Percentiles rank a stretch among this genome's conserved stretches.
Conservation (phyloP, 2,329 filamentous ascomycete species). For the Blastomyces percursus region DNA sequence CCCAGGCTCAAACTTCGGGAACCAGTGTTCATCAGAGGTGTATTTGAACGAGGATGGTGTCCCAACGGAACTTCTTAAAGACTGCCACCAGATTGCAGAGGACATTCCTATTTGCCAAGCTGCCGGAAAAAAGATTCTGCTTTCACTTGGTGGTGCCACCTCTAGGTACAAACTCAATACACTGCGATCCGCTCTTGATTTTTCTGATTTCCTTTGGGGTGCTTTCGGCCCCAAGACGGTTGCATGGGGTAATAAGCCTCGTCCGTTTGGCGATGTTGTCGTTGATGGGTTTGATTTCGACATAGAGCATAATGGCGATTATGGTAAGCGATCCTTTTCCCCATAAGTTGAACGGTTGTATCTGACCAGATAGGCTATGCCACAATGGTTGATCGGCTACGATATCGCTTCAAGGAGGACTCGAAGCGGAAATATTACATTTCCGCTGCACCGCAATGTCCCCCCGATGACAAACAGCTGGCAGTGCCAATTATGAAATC, state of each 20-base stretch:
- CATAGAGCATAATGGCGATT: conserved; percentile 25
- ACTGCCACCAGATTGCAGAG: conserved; percentile 35
- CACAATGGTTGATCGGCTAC: conserved; percentile 39
- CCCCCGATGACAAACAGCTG: conserved; percentile 39
- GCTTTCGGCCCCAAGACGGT: conserved; percentile 37
- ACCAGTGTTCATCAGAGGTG: conserved; percentile 38
- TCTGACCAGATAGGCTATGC: conserved; percentile 31
- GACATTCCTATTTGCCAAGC: conserved; percentile 34
- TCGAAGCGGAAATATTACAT: conserved; percentile 36
- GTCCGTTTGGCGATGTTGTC: conserved; percentile 37
- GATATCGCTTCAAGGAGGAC: conserved; percentile 29
- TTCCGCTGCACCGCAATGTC: conserved; percentile 45
- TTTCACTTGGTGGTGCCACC: conserved; percentile 39
- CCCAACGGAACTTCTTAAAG: conserved; percentile 32
- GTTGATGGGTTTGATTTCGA: conserved; percentile 47
- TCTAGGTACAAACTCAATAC: conserved; percentile 34
- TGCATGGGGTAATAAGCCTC: conserved; percentile 29
- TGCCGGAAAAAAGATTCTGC: conserved; percentile 34
- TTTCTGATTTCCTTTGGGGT: conserved; percentile 42
- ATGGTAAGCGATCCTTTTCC: conserved; percentile 17
- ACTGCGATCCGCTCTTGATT: conserved; percentile 31
- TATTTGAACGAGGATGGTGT: conserved; percentile 28
- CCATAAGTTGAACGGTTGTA: not conserved
- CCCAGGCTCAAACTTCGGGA: conserved; percentile 47
- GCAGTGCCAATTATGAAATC: conserved; percentile 35